Evolutionary conservation across 2,329 filamentous ascomycete genomes (phyloP).

Genomic region (Fusarium tjaetaba): DNA sequence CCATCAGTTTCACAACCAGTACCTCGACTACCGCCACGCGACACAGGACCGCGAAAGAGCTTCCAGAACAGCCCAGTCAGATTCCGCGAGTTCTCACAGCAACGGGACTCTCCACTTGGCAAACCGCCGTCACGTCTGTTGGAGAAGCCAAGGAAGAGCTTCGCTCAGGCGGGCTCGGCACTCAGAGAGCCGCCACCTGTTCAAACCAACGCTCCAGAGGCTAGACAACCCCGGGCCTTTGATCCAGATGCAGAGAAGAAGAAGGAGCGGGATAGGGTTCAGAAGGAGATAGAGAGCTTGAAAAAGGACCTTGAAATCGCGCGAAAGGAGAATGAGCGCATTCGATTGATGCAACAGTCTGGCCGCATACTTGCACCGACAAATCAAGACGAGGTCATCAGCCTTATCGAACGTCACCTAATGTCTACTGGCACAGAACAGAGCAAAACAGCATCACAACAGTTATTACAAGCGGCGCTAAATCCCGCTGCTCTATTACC

Average conservation of each 20-base stretch:
- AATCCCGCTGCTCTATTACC: slow-evolving; percentile 64
- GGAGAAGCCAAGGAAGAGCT: slow-evolving; percentile 24
- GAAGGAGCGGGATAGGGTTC: slow-evolving; percentile 61
- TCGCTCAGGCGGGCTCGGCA: not conserved
- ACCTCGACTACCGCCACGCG: slow-evolving; percentile 48
- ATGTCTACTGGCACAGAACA: slow-evolving; percentile 49
- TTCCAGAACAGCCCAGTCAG: slow-evolving; percentile 69
- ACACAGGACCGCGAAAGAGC: slow-evolving; percentile 65
- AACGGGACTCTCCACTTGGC: slow-evolving; percentile 61
- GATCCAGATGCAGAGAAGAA: slow-evolving; percentile 61
- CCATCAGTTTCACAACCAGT: slow-evolving; percentile 25
- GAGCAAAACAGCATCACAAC: slow-evolving; percentile 46
- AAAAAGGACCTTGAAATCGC: slow-evolving; percentile 68
- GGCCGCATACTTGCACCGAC: slow-evolving; percentile 49
- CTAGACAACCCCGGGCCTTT: slow-evolving; percentile 19
- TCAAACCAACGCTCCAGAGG: not conserved
- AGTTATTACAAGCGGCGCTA: slow-evolving; percentile 59
- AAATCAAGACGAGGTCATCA: slow-evolving; percentile 53
- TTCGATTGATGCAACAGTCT: slow-evolving; percentile 55
- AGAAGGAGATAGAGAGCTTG: slow-evolving; percentile 65
- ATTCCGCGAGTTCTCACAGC: slow-evolving; percentile 49
- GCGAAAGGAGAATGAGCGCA: slow-evolving; percentile 66
- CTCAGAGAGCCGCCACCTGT: not conserved
- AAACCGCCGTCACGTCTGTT: slow-evolving; percentile 49
- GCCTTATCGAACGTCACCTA: slow-evolving; percentile 53